Evolutionary conservation across 179 eudicot genomes (phyloP).

Genomic region (Silene noctiflora): DNA sequence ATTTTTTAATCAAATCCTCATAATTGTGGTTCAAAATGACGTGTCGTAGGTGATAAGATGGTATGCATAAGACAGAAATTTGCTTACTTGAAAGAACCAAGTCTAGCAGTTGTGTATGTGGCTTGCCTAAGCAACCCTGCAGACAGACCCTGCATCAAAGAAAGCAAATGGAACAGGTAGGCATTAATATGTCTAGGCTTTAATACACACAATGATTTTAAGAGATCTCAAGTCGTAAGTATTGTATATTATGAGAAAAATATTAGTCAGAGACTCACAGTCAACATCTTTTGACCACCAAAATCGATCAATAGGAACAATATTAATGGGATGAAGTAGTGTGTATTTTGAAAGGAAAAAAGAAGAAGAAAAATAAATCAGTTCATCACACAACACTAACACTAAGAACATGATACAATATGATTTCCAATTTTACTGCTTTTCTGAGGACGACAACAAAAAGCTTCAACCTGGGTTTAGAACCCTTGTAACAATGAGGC

Average conservation of each 20-base stretch:
- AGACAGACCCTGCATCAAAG: slow-evolving; percentile 45
- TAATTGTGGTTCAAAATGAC: too few species aligned
- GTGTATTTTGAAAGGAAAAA: too few species aligned
- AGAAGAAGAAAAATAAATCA: too few species aligned
- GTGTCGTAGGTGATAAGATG: not conserved
- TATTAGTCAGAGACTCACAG: too few species aligned
- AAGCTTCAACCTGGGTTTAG: not conserved
- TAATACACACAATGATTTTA: not conserved
- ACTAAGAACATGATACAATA: not conserved
- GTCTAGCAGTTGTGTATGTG: slow-evolving; percentile 53
- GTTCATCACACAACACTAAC: too few species aligned
- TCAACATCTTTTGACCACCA: too few species aligned
- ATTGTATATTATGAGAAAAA: not conserved
- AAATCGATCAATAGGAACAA: too few species aligned
- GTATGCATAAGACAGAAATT: slow-evolving; percentile 1
- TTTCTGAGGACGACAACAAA: not conserved
- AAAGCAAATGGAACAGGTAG: not conserved
- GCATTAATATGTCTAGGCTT: not conserved
- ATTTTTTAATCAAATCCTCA: too few species aligned
- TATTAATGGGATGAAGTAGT: too few species aligned
- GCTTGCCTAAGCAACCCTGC: slow-evolving; percentile 63
- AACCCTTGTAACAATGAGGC: not conserved
- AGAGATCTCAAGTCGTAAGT: not conserved
- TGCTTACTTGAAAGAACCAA: slow-evolving; percentile 52
- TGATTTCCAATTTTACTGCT: not conserved